These are phyloP conservation scores for Colletotrichum eremochloae DNA, from an alignment of 2,329 filamentous ascomycete genomes.

Conservation along the genomic window DNA sequence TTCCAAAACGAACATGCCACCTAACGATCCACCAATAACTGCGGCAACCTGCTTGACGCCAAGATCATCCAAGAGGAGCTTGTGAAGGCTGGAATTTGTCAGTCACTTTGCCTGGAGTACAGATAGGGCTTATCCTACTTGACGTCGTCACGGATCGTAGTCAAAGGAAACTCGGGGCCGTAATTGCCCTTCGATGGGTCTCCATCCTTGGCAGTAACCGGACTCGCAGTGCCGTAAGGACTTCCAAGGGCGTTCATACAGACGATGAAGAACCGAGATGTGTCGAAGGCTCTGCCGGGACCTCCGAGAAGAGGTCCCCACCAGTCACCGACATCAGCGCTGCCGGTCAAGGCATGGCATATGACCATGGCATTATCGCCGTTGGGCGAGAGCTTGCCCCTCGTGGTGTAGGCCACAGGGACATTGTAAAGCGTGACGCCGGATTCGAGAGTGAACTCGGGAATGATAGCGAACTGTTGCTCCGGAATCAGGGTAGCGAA, in stretches of 20 bases:
- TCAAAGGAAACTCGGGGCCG: conserved; percentile 95
- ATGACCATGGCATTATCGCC: conserved; percentile 80
- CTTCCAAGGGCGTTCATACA: conserved; percentile 90
- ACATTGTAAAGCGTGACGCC: conserved; percentile 86
- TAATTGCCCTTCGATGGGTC: conserved; percentile 81
- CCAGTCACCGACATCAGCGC: conserved; percentile 88
- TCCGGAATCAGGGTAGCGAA: conserved; percentile 89
- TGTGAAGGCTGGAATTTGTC: conserved; percentile 73
- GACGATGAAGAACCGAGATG: conserved; percentile 85
- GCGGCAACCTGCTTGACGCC: conserved; percentile 83
- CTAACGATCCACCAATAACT: conserved; percentile 87
- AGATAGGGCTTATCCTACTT: conserved; percentile 70
- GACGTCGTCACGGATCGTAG: conserved; percentile 95
- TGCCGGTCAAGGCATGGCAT: conserved; percentile 88
- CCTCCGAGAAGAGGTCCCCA: conserved; percentile 88
- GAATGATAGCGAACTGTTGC: conserved; percentile 88
- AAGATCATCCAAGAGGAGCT: conserved; percentile 82
- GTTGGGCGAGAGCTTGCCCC: conserved; percentile 70
- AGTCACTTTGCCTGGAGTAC: conserved; percentile 33
- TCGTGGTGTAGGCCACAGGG: conserved; percentile 76
- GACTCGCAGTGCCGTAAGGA: conserved; percentile 89
- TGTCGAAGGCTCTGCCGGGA: conserved; percentile 83
- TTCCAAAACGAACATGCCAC: conserved; percentile 91
- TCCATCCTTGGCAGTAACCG: conserved; percentile 89
- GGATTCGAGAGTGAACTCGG: conserved; percentile 92